Evolutionary conservation across 495 filamentous ascomycete species (phyloP).

Genomic region (Talaromyces thailandensis): DNA sequence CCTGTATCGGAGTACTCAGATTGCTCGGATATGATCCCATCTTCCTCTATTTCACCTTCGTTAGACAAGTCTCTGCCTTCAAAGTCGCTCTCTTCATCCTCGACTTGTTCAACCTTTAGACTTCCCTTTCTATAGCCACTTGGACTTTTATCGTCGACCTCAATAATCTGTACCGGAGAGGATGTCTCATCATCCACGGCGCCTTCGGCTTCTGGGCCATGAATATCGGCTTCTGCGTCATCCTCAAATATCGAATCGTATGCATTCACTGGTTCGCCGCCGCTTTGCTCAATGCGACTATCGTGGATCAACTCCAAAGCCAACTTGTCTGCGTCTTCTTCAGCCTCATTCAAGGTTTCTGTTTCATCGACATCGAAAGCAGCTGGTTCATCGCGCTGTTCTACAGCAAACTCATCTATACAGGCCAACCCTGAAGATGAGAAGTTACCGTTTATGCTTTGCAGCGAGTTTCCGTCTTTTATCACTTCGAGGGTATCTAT

Average conservation of each 20-base stretch:
- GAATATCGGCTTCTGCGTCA: background rate
- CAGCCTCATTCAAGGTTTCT: constrained; percentile 9
- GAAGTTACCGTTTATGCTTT: background rate
- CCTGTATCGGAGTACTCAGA: background rate
- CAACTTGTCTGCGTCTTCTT: constrained; percentile 16
- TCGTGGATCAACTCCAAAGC: background rate
- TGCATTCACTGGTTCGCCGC: background rate
- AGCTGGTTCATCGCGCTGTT: background rate
- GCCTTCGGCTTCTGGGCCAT: background rate
- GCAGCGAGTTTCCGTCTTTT: background rate
- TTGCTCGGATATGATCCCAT: constrained; percentile 3
- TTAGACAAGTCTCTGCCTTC: constrained; percentile 14
- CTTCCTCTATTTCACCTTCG: constrained; percentile 7
- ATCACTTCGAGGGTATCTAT: background rate
- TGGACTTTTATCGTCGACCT: background rate
- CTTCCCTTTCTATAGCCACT: background rate
- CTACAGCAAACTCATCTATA: background rate
- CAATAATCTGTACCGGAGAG: background rate
- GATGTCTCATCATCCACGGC: background rate
- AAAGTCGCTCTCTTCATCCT: constrained; percentile 11
- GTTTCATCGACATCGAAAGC: too few species aligned
- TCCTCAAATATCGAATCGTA: background rate
- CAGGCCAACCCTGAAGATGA: background rate
- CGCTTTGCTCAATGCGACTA: background rate
- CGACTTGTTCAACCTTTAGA: background rate